These are phyloP conservation scores for Grigorovia yakushimaensis DNA, from an alignment of 805 yeast species.

Conservation along the genomic window DNA sequence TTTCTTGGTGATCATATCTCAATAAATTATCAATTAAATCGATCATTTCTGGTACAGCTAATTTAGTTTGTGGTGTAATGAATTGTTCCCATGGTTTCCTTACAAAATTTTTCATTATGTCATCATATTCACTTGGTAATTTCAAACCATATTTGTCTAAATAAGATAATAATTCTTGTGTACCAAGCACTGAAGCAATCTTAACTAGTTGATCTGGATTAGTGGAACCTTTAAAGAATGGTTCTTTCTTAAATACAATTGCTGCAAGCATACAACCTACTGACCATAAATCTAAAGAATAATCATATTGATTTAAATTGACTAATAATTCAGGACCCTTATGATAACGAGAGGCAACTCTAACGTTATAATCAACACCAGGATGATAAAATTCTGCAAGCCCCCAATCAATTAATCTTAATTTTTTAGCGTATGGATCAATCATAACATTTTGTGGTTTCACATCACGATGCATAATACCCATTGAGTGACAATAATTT, in stretches of 20 bases:
- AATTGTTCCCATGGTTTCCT: constrained; percentile 62
- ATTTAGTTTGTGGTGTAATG: constrained; percentile 35
- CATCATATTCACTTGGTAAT: constrained; percentile 72
- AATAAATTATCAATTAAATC: constrained; percentile 67
- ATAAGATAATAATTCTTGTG: constrained; percentile 61
- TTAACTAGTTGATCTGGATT: constrained; percentile 88
- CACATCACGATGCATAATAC: constrained; percentile 88
- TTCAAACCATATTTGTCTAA: constrained; percentile 58
- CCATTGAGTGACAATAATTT: constrained; percentile 75
- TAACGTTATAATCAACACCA: constrained; percentile 79
- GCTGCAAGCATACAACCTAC: constrained; percentile 88
- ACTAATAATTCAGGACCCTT: constrained; percentile 88
- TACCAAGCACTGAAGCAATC: constrained; percentile 80
- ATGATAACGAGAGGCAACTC: constrained; percentile 86
- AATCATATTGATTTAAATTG: constrained; percentile 75
- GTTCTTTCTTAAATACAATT: constrained; percentile 80
- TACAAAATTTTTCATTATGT: constrained; percentile 52
- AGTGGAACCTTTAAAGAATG: constrained; percentile 85
- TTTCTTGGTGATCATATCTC: constrained; percentile 77
- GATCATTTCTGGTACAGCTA: constrained; percentile 46
- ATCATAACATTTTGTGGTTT: constrained; percentile 94
- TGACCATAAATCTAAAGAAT: constrained; percentile 84
- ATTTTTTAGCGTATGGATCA: constrained; percentile 67
- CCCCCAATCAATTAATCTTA: constrained; percentile 90
- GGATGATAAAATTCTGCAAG: constrained; percentile 87